phyloP scores from a whole-genome alignment of 1,284 basidiomycete genomes.

The Golubevia sp. region DNA sequence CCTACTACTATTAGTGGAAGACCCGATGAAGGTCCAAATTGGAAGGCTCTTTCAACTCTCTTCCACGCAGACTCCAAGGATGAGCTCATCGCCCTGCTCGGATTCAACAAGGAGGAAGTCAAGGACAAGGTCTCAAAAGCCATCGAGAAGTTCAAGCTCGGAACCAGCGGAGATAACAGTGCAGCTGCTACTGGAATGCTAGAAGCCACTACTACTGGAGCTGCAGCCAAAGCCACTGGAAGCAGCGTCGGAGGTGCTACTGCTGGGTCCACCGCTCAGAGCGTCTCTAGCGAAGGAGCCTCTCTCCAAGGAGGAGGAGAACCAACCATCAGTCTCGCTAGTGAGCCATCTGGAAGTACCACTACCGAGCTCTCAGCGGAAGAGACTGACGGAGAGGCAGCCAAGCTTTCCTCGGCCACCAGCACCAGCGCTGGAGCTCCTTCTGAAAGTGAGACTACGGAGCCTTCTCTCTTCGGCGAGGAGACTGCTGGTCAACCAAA shows the following conservation, averaged over 20 bases:
- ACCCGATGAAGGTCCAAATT: conserved; percentile 64
- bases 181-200: conserved; percentile 46
- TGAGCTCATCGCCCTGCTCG: conserved; percentile 86
- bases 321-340: too few species aligned
- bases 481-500: conserved; percentile 69
- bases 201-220: conserved; percentile 11
- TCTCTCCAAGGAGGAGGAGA: too few species aligned
- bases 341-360: too few species aligned
- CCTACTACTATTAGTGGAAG: conserved; percentile 62
- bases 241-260: conserved; percentile 13
- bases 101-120: conserved; percentile 88
- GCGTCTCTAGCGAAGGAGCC: too few species aligned
- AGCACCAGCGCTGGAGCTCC: conserved; percentile 3
- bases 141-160: conserved; percentile 72
- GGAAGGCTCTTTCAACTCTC: conserved; percentile 86
- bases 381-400: conserved; percentile 68
- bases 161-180: too few species aligned
- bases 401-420: conserved; percentile 34
- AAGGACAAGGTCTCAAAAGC: conserved; percentile 79
- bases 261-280: not conserved
- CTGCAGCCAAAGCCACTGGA: conserved; percentile 12
- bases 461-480: conserved; percentile 84
- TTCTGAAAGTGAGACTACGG: conserved; percentile 63
- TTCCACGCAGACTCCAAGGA: conserved; percentile 88
- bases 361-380: conserved; percentile 18